These are phyloP conservation scores for Mycena sp. DNA, from an alignment of 1,284 basidiomycete genomes.

Conservation along the genomic window DNA sequence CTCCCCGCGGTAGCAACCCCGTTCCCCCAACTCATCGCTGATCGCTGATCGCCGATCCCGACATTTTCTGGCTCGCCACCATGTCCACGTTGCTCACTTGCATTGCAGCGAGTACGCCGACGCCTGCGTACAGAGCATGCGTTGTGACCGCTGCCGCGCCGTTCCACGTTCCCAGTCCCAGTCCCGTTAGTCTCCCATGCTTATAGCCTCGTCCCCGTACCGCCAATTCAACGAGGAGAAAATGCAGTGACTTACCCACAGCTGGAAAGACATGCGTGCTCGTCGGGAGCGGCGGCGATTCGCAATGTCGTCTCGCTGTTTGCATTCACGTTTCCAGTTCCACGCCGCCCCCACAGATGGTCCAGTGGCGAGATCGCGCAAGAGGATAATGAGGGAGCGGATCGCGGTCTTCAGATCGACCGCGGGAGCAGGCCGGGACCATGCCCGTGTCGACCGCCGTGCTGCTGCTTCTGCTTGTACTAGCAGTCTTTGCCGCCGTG, in stretches of 20 bases:
- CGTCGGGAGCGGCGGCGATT: conserved; percentile 34
- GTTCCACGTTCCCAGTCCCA: background rate
- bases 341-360: conserved; percentile 49
- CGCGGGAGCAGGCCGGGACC: too few species aligned
- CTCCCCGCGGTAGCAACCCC: too few species aligned
- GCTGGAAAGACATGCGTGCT: conserved; percentile 28
- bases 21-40: background rate
- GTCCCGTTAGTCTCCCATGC: too few species aligned
- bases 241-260: conserved; percentile 10
- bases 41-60: too few species aligned
- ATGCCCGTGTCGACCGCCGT: conserved; percentile 51
- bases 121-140: background rate
- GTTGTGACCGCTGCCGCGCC: conserved; percentile 21
- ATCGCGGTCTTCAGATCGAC: conserved; percentile 86
- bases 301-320: conserved; percentile 48
- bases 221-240: background rate
- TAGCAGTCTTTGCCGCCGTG: background rate
- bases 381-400: conserved; percentile 74
- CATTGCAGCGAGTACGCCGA: background rate
- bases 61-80: background rate
- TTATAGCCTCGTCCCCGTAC: background rate
- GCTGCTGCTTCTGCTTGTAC: background rate
- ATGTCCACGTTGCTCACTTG: background rate
- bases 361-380: conserved; percentile 79
- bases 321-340: background rate